phyloP scores from a whole-genome alignment of 129 eudicot species.

The Arctium minus region DNA sequence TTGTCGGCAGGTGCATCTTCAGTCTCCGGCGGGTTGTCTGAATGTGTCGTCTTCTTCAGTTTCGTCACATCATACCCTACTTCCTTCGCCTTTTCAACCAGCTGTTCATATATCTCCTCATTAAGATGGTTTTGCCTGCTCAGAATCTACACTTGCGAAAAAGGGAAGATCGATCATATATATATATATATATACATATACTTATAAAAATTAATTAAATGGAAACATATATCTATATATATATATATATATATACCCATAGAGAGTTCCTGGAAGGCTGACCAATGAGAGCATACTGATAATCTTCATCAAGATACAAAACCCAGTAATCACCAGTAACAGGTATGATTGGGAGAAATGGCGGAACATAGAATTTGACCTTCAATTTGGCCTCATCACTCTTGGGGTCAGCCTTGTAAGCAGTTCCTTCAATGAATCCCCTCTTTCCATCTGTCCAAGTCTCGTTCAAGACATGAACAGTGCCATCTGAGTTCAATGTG shows the following conservation, averaged over 20 bases:
- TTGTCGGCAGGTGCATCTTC: slow-evolving; percentile 55
- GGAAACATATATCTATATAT: background rate
- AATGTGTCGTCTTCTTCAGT: slow-evolving; percentile 65
- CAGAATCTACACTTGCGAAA: slow-evolving; percentile 45
- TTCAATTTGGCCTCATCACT: slow-evolving; percentile 92
- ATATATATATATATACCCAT: slow-evolving; percentile 36
- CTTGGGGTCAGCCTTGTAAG: slow-evolving; percentile 68
- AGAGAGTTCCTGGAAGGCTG: slow-evolving; percentile 60
- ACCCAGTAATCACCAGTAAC: slow-evolving; percentile 90
- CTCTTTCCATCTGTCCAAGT: slow-evolving; percentile 83
- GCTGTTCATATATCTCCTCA: slow-evolving; percentile 53
- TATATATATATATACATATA: slow-evolving; percentile 11
- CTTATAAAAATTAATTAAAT: background rate
- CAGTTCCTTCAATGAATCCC: slow-evolving; percentile 67
- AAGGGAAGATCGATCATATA: background rate
- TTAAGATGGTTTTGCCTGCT: slow-evolving; percentile 54
- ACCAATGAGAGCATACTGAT: slow-evolving; percentile 78
- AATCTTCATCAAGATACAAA: slow-evolving; percentile 57
- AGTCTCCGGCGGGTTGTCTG: slow-evolving; percentile 61
- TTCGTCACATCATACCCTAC: slow-evolving; percentile 84
- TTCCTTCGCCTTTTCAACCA: slow-evolving; percentile 64
- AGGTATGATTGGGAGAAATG: slow-evolving; percentile 82
- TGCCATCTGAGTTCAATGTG: slow-evolving; percentile 62
- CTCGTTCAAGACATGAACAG: slow-evolving; percentile 72
- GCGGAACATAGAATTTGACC: slow-evolving; percentile 87